A percentile compares a stretch with the other conserved stretches of the same genome.
Conservation (phyloP, 805 yeast genomes). For the Spathaspora gorwiae region DNA sequence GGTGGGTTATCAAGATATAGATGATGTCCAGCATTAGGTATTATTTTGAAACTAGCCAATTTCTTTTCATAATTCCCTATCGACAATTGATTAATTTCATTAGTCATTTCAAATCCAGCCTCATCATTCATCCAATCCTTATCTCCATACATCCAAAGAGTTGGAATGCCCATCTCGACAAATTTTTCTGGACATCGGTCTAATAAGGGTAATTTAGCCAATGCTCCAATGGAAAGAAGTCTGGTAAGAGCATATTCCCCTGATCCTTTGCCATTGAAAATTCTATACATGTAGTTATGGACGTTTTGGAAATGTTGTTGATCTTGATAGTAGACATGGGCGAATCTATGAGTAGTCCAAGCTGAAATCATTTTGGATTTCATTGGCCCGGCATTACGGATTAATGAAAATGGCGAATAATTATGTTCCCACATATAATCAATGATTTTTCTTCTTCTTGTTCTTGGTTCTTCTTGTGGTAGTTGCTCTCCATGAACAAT, state of each 20-base stretch:
- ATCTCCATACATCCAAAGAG: slow-evolving; percentile 64
- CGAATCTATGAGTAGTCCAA: slow-evolving; percentile 50
- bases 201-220: slow-evolving; percentile 50
- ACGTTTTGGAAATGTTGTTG: slow-evolving; percentile 34
- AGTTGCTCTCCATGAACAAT: slow-evolving; percentile 14
- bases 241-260: slow-evolving; percentile 65
- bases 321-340: slow-evolving; percentile 35
- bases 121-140: slow-evolving; percentile 66
- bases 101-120: slow-evolving; percentile 48
- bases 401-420: slow-evolving; percentile 50
- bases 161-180: slow-evolving; percentile 41
- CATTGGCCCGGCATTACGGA: slow-evolving; percentile 50
- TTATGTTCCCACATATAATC: slow-evolving; percentile 49
- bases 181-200: slow-evolving; percentile 43
- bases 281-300: slow-evolving; percentile 52
- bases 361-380: slow-evolving; percentile 46
- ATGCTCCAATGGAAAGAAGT: slow-evolving; percentile 55
- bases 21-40: slow-evolving; percentile 51
- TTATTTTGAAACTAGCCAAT: slow-evolving; percentile 28
- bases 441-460: slow-evolving; percentile 26
- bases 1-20: slow-evolving; percentile 48
- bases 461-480: slow-evolving; percentile 9
- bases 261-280: slow-evolving; percentile 52
- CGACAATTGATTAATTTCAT: slow-evolving; percentile 24
- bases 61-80: slow-evolving; percentile 23